Conservation (phyloP, 768 basidiomycete genomes). For the Strobilomyces dryophilus region DNA sequence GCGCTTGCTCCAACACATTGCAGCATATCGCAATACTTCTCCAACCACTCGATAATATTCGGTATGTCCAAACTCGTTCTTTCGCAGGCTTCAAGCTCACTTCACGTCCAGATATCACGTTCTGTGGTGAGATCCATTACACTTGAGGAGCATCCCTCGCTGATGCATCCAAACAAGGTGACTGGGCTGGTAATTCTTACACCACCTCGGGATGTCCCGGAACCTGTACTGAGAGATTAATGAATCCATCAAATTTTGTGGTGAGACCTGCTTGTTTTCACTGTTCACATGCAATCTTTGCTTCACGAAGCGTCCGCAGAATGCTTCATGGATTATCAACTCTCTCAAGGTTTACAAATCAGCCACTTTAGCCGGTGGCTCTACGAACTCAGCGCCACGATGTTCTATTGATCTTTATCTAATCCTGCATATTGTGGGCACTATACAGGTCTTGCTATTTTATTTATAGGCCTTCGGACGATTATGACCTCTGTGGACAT, state of each 20-base stretch:
- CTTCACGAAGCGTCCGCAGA: conserved; percentile 38
- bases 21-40: conserved; percentile 54
- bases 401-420: conserved; percentile 1
- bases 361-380: conserved; percentile 40
- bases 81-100: conserved; percentile 15
- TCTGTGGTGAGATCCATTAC: conserved; percentile 55
- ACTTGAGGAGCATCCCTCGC: background rate
- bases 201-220: conserved; percentile 71
- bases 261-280: conserved; percentile 37
- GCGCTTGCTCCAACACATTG: conserved; percentile 50
- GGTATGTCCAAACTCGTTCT: conserved; percentile 41
- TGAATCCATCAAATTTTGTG: conserved; percentile 68
- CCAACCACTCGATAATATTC: conserved; percentile 71
- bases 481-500: background rate
- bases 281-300: background rate
- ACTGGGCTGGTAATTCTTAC: conserved; percentile 84
- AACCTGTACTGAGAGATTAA: conserved; percentile 58
- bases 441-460: conserved; percentile 15
- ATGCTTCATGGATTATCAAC: conserved; percentile 80
- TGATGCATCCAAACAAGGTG: conserved; percentile 41
- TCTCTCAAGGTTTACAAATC: conserved; percentile 71
- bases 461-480: conserved; percentile 13
- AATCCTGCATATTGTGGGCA: conserved; percentile 9
- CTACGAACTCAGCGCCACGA: conserved; percentile 20
- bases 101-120: conserved; percentile 61